A percentile compares a stretch with the other conserved stretches of the same genome.
Conservation (phyloP, 495 filamentous ascomycete species). For the Neurospora sp. region DNA sequence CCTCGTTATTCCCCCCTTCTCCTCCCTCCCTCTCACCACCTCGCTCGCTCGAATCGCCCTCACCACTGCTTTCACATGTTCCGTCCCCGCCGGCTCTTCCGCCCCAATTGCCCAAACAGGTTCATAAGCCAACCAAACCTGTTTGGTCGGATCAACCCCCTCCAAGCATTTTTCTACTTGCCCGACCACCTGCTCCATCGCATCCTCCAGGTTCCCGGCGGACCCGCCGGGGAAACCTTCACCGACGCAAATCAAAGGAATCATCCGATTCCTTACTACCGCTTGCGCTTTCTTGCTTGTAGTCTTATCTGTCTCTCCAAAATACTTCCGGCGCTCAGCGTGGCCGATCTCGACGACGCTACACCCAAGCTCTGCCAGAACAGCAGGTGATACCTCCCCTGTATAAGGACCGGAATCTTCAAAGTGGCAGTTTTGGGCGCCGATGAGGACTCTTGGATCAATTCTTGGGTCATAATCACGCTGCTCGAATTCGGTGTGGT, state of each 20-base stretch:
- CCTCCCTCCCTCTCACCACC: constrained; percentile 28
- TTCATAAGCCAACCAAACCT: constrained; percentile 80
- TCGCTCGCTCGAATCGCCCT: constrained; percentile 43
- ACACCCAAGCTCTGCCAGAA: constrained; percentile 54
- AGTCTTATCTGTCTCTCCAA: constrained; percentile 58
- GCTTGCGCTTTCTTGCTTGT: constrained; percentile 59
- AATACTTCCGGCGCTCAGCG: constrained; percentile 60
- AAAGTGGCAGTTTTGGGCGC: constrained; percentile 66
- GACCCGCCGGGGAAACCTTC: constrained; percentile 30
- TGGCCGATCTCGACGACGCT: constrained; percentile 69
- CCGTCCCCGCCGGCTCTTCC: constrained; percentile 54
- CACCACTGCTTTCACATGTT: constrained; percentile 65
- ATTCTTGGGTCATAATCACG: constrained; percentile 13
- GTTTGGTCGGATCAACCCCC: constrained; percentile 44
- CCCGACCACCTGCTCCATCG: constrained; percentile 42
- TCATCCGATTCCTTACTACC: constrained; percentile 54
- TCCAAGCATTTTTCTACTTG: constrained; percentile 54
- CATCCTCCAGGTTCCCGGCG: too few species aligned
- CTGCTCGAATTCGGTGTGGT: constrained; percentile 36
- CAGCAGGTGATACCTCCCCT: constrained; percentile 61
- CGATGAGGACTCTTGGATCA: constrained; percentile 38
- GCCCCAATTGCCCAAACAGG: constrained; percentile 85
- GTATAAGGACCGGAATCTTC: constrained; percentile 62
- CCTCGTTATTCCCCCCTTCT: constrained; percentile 44
- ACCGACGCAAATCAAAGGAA: constrained; percentile 73